phyloP scores from a whole-genome alignment of 306 rosid species.

The Potentilla sterilis region DNA sequence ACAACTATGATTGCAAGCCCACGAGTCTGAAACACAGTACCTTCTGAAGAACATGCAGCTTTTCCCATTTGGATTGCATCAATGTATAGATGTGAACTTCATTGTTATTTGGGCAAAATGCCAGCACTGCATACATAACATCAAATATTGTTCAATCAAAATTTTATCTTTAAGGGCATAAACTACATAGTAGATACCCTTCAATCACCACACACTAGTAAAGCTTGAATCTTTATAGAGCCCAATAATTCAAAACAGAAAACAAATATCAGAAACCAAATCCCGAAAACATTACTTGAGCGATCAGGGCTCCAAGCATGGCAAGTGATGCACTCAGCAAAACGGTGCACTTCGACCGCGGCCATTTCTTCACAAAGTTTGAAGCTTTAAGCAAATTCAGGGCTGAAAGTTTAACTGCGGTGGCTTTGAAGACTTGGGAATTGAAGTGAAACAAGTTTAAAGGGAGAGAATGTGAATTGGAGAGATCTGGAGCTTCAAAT shows the following conservation, averaged over 20 bases:
- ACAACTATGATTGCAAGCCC: background rate
- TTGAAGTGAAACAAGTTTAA: background rate
- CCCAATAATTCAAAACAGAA: background rate
- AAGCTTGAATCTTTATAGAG: background rate
- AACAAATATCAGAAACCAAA: background rate
- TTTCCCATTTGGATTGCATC: conserved; percentile 92
- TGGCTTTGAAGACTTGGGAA: background rate
- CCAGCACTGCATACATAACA: conserved; percentile 62
- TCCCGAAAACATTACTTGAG: conserved; percentile 57
- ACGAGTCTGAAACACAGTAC: conserved; percentile 29
- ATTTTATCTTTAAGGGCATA: background rate
- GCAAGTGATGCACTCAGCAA: conserved; percentile 82
- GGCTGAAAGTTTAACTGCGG: background rate
- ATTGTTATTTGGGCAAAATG: conserved; percentile 85
- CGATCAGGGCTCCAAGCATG: conserved; percentile 93
- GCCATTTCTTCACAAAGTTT: conserved; percentile 47
- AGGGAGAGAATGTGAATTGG: background rate
- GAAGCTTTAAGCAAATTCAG: background rate
- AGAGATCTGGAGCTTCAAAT: conserved; percentile 13
- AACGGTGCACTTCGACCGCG: conserved; percentile 64
- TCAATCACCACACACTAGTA: background rate
- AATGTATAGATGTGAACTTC: conserved; percentile 84
- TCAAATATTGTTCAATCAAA: background rate
- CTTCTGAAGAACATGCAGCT: conserved; percentile 91
- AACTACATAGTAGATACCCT: background rate